These are phyloP conservation scores for Trichosporon ovoides DNA, from an alignment of 1,284 basidiomycete species.

Conservation along the genomic window DNA sequence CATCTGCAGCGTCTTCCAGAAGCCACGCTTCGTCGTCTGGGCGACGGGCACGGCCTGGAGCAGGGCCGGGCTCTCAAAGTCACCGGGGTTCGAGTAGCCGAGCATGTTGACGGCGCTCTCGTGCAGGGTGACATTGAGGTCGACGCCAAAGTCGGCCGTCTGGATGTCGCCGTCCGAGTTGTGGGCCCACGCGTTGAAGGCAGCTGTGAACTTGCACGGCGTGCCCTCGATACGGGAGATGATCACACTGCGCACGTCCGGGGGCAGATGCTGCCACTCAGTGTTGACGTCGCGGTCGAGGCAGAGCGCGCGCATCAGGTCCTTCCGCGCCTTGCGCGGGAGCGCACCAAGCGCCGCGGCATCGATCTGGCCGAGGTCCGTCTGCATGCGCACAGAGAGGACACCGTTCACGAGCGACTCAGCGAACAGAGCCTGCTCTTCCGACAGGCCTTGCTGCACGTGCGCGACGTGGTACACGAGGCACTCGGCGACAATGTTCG, in stretches of 20 bases:
- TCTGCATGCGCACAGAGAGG: conserved; percentile 2
- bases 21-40: neutral
- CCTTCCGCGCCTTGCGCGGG: conserved; percentile 1
- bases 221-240: conserved; percentile 7
- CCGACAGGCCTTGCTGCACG: neutral
- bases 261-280: conserved; percentile 10
- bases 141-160: conserved; percentile 6
- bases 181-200: conserved; percentile 3
- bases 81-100: neutral
- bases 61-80: neutral
- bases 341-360: neutral
- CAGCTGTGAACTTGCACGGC: neutral
- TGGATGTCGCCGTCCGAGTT: neutral
- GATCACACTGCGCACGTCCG: conserved; percentile 7
- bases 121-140: conserved; percentile 4
- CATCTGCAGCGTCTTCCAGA: neutral
- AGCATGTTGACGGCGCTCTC: neutral
- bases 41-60: conserved; percentile 3
- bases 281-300: conserved; percentile 11
- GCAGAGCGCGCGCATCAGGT: conserved; percentile 8
- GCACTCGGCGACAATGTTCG: conserved; percentile 6
- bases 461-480: neutral
- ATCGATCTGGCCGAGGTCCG: conserved; percentile 4
- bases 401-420: conserved; percentile 1
- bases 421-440: neutral